phyloP scores from a whole-genome alignment of 352 stramenopile genomes.

The Thraustochytrium striatum region DNA sequence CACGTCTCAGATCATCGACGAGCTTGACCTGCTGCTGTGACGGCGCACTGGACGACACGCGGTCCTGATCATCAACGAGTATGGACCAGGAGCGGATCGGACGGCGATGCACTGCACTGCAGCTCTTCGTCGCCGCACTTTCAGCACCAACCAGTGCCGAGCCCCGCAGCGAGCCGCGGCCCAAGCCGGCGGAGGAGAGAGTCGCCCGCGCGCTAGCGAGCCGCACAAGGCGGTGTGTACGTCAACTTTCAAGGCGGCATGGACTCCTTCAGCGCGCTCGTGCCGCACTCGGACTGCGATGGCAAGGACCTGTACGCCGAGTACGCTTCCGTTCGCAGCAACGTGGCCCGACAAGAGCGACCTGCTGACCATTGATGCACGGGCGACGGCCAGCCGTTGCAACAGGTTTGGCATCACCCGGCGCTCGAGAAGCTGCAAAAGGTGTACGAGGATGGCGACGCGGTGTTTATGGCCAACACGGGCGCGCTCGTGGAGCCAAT shows the following conservation, averaged over 20 bases:
- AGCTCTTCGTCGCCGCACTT: constrained; percentile 57
- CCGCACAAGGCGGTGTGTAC: constrained; percentile 62
- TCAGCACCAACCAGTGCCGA: no score
- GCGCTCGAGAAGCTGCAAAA: constrained; percentile 52
- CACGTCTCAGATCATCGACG: constrained; percentile 59
- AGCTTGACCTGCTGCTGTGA: constrained; percentile 60
- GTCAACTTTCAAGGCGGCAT: constrained; percentile 59
- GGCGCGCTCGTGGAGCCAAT: constrained; percentile 62
- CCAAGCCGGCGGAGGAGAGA: no score
- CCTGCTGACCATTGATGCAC: no score
- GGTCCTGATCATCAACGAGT: constrained; percentile 43
- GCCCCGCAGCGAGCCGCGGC: no score
- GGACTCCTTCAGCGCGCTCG: constrained; percentile 61
- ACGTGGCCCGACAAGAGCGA: no score
- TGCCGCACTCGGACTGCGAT: constrained; percentile 59
- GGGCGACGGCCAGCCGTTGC: constrained; percentile 59
- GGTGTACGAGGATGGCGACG: constrained; percentile 62
- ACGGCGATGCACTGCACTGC: no score
- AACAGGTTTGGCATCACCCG: constrained; percentile 62
- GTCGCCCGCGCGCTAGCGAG: no score
- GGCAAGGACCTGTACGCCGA: constrained; percentile 54
- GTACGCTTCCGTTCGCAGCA: constrained; percentile 53
- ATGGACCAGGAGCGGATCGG: no score
- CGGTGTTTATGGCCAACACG: constrained; percentile 60
- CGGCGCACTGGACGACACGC: constrained; percentile 51